phyloP scores from a whole-genome alignment of 768 basidiomycete species.

The Russula earlei region DNA sequence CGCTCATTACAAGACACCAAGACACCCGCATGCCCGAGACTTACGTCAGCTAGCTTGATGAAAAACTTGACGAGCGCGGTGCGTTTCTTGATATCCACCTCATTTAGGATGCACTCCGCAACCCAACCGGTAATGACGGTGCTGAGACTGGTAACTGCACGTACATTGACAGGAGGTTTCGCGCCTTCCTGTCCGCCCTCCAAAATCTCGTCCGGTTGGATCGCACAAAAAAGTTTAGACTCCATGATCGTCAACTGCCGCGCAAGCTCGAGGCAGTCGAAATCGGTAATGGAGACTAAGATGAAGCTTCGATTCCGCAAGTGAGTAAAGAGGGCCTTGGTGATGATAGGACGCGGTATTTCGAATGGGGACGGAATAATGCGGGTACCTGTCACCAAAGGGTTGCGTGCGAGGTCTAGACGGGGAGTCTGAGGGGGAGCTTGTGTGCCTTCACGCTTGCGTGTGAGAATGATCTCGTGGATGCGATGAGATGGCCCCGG shows the following conservation, averaged over 20 bases:
- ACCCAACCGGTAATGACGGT: slow-evolving; percentile 95
- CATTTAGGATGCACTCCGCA: slow-evolving; percentile 86
- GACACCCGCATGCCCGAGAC: slow-evolving; percentile 29
- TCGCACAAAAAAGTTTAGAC: slow-evolving; percentile 74
- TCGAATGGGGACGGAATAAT: slow-evolving; percentile 41
- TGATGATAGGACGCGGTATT: slow-evolving; percentile 81
- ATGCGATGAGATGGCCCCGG: slow-evolving; percentile 65
- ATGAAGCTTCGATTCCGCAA: slow-evolving; percentile 58
- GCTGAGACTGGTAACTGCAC: slow-evolving; percentile 77
- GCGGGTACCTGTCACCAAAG: slow-evolving; percentile 63
- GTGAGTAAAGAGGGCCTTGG: slow-evolving; percentile 59
- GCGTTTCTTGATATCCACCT: slow-evolving; percentile 81
- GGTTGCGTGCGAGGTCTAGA: slow-evolving; percentile 60
- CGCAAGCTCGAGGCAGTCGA: slow-evolving; percentile 86
- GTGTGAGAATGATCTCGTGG: slow-evolving; percentile 52
- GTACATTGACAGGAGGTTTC: slow-evolving; percentile 59
- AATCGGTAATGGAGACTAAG: slow-evolving; percentile 71
- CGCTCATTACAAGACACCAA: neutral
- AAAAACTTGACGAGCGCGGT: slow-evolving; percentile 78
- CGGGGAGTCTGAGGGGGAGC: slow-evolving; percentile 44
- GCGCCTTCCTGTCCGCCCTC: slow-evolving; percentile 70
- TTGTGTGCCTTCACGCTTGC: slow-evolving; percentile 31
- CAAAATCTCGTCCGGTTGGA: slow-evolving; percentile 82
- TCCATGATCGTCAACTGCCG: slow-evolving; percentile 95
- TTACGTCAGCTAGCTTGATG: slow-evolving; percentile 85